A percentile compares a stretch with the other conserved stretches of the same genome.
phyloP scores from a whole-genome alignment of 768 basidiomycete species.

The Boletus subparvulus region DNA sequence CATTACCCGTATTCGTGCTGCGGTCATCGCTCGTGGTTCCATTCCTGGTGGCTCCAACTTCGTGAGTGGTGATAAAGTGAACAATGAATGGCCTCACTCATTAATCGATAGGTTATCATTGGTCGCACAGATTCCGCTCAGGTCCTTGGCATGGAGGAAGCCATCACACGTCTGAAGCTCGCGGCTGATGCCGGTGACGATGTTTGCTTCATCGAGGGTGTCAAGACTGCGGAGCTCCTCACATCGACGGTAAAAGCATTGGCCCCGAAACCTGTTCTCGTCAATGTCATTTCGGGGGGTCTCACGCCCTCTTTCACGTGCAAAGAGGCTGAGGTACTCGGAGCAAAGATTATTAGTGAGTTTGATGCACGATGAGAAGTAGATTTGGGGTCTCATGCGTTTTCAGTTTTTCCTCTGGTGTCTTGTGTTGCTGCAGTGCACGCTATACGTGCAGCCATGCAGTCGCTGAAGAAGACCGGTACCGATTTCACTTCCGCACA shows the following conservation, averaged over 20 bases:
- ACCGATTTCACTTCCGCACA: slow-evolving; percentile 61
- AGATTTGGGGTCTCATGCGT: background rate
- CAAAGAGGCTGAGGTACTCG: slow-evolving; percentile 64
- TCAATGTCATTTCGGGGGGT: slow-evolving; percentile 79
- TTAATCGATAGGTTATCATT: slow-evolving; percentile 54
- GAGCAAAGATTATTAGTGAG: slow-evolving; percentile 78
- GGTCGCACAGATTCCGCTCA: slow-evolving; percentile 79
- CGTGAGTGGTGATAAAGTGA: slow-evolving; percentile 35
- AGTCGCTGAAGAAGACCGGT: slow-evolving; percentile 71
- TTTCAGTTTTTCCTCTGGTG: slow-evolving; percentile 68
- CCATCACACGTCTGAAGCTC: slow-evolving; percentile 60
- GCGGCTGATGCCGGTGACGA: slow-evolving; percentile 75
- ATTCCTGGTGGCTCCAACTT: slow-evolving; percentile 77
- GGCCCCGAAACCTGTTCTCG: slow-evolving; percentile 74
- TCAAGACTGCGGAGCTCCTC: slow-evolving; percentile 64
- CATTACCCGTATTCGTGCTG: slow-evolving; percentile 70
- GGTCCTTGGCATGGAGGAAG: slow-evolving; percentile 78
- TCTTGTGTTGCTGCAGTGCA: slow-evolving; percentile 77
- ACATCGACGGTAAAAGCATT: slow-evolving; percentile 63
- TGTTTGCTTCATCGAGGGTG: slow-evolving; percentile 81
- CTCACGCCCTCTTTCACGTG: slow-evolving; percentile 73
- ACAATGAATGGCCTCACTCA: background rate
- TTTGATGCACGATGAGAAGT: background rate
- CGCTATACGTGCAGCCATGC: slow-evolving; percentile 76
- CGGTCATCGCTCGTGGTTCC: slow-evolving; percentile 72